These are phyloP conservation scores for Actinidia chinensis DNA, from an alignment of 179 eudicot species.

Conservation along the genomic window DNA sequence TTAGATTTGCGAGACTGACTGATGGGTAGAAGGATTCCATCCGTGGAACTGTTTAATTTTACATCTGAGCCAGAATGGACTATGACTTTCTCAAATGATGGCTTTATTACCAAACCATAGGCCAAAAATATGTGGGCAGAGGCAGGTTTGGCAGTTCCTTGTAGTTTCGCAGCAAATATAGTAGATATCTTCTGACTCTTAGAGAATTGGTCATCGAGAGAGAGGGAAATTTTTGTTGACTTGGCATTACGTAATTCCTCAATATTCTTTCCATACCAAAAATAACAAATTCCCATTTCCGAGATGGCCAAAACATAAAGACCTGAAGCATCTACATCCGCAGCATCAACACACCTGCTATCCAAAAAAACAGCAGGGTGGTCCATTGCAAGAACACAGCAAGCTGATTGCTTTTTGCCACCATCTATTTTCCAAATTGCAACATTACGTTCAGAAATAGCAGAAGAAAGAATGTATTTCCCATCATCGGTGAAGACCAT, in stretches of 20 bases:
- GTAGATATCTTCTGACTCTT: constrained; percentile 54
- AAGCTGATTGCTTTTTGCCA: constrained; percentile 73
- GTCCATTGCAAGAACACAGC: constrained; percentile 84
- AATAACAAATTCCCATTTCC: constrained; percentile 80
- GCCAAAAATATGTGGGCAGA: constrained; percentile 69
- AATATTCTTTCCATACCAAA: constrained; percentile 73
- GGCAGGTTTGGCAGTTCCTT: constrained; percentile 43
- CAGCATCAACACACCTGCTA: constrained; percentile 41
- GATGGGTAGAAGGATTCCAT: constrained; percentile 70
- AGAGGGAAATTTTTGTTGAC: constrained; percentile 62
- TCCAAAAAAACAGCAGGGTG: constrained; percentile 86
- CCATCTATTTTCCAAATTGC: constrained; percentile 84
- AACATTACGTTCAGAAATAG: constrained; percentile 81
- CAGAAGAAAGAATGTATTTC: constrained; percentile 70
- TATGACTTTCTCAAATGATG: constrained; percentile 75
- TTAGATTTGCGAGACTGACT: constrained; percentile 57
- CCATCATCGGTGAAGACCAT: constrained; percentile 84
- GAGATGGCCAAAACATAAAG: constrained; percentile 78
- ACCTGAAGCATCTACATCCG: constrained; percentile 46
- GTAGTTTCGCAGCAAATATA: constrained; percentile 75
- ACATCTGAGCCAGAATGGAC: constrained; percentile 68
- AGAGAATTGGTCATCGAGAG: constrained; percentile 38
- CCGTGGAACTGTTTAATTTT: constrained; percentile 43
- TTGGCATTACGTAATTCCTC: constrained; percentile 61
- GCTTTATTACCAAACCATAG: constrained; percentile 73